Percentiles rank a stretch among this genome's conserved stretches.
Conservation (phyloP, 2,329 filamentous ascomycete genomes). For the Eutypa lata region DNA sequence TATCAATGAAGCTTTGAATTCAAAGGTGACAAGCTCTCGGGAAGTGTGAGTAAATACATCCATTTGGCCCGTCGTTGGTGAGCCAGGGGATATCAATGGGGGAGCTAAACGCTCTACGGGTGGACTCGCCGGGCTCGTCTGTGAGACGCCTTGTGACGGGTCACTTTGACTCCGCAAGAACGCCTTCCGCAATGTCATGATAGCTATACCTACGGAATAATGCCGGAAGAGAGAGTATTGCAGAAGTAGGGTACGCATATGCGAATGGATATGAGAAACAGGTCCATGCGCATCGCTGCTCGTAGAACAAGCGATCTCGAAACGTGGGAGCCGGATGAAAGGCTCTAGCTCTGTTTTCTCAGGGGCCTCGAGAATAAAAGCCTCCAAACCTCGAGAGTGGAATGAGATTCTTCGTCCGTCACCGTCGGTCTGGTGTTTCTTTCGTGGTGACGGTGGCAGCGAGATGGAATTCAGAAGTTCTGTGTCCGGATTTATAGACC, state of each 20-base stretch:
- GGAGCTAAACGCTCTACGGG: constrained; percentile 34
- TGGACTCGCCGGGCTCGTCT: constrained; percentile 23
- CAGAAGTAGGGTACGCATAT: constrained; percentile 72
- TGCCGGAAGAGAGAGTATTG: constrained; percentile 94
- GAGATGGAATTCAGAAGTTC: constrained; percentile 54
- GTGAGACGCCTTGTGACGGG: constrained; percentile 20
- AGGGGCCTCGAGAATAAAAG: constrained; percentile 82
- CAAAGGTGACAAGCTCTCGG: constrained; percentile 72
- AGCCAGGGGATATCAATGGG: constrained; percentile 31
- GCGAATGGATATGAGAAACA: constrained; percentile 81
- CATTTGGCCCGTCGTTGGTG: constrained; percentile 25
- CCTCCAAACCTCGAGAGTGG: constrained; percentile 80
- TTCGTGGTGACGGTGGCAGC: constrained; percentile 46
- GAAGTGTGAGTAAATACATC: constrained; percentile 31
- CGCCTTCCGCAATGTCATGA: constrained; percentile 69
- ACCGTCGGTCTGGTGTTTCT: constrained; percentile 51
- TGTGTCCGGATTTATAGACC: constrained; percentile 67
- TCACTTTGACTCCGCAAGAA: constrained; percentile 56
- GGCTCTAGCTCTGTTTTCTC: constrained; percentile 83
- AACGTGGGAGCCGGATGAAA: constrained; percentile 80
- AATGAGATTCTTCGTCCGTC: constrained; percentile 82
- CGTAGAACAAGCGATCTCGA: constrained; percentile 83
- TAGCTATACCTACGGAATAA: constrained; percentile 82
- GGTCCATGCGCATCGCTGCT: constrained; percentile 83
- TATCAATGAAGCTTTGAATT: constrained; percentile 76